Percentiles rank a stretch among this genome's conserved stretches.
Evolutionary conservation across 139 green algal genomes (phyloP).

Genomic region (Coelastrella sp.): DNA sequence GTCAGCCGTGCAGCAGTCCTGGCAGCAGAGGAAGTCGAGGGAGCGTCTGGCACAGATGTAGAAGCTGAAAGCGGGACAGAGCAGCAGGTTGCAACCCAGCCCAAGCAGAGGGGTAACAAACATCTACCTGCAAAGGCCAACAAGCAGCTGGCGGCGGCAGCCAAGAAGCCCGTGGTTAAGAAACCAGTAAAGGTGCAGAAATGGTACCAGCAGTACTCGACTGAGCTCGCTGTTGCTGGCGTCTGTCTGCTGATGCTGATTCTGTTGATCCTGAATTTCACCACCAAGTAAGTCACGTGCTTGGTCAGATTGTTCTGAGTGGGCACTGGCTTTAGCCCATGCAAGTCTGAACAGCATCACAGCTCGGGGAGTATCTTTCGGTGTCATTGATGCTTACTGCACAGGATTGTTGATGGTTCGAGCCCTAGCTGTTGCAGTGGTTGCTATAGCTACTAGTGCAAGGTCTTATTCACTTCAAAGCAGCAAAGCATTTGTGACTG

Average conservation of each 20-base stretch:
- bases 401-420: too few relatives aligned
- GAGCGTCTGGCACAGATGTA: constrained; percentile 1
- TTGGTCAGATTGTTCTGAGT: neutral
- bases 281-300: constrained; percentile 2
- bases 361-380: too few relatives aligned
- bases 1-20: neutral
- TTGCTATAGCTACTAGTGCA: too few relatives aligned
- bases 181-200: constrained; percentile 9
- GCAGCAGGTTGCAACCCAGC: constrained; percentile 9
- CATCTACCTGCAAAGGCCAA: constrained; percentile 4
- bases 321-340: too few relatives aligned
- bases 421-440: too few relatives aligned
- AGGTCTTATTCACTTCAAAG: too few relatives aligned
- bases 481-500: too few relatives aligned
- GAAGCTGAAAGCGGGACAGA: neutral
- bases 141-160: constrained; percentile 18
- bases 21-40: constrained; percentile 10
- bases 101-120: constrained; percentile 6
- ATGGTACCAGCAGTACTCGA: constrained; percentile 38
- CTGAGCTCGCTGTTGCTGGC: constrained; percentile 1
- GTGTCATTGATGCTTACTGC: too few relatives aligned
- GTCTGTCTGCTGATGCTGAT: constrained; percentile 15
- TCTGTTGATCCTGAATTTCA: constrained; percentile 22
- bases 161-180: constrained; percentile 3
- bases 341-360: too few relatives aligned